Evolutionary conservation across 208 protist species (phyloP), one percentile per base, ranked within the genome.

Genomic region (Leishmania braziliensis): DNA sequence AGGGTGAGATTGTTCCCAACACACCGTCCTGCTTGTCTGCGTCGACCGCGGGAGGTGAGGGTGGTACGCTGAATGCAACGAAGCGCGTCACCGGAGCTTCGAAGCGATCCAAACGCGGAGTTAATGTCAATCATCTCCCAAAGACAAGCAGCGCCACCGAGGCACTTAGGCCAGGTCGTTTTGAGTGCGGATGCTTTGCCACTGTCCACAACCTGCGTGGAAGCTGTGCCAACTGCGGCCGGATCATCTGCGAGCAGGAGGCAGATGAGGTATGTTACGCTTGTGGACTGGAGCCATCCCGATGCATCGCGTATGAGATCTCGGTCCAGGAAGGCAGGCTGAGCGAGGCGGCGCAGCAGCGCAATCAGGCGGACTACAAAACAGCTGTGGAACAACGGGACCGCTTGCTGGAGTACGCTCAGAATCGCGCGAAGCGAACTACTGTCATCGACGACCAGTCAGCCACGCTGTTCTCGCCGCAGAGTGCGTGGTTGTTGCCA

Each of bases 221-320:
- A 62, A 97, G 95, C 86, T 98, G 95, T 86, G 89, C 83, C 48
- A 97, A 98, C 85, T 98, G 95, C 81, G 95, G 95, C 0, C 91
- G 95, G 33, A 96, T 98, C 84, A 94, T 98, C 76, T 98, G 95
- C 80, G 92, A 95, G 86, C 91, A 97, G 86, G 95, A 98, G 84
- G 80, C 87, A 6, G 86, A 90, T 80, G 93, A 95, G 43, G 73
- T 75, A 58, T 98, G 95, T 86, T 98, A 97, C 82, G 88, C 81
- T 29, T 98, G 95, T 85, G 95, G 93, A 4, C 65, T 97, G 43
- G 87, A 91, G 58, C 93, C 95, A 26, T 69, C 72, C 53, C 84
- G 81, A 5, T 97, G 92, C 84, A 86, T 96, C 26, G 91, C 91
- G 23, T 96, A 95, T 77, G 93, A 97, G 69, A 92, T 97, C 68